A percentile compares a stretch with the other conserved stretches of the same genome.
Evolutionary conservation across 441 rosid species (phyloP).

Genomic region (Croton laevigatus): DNA sequence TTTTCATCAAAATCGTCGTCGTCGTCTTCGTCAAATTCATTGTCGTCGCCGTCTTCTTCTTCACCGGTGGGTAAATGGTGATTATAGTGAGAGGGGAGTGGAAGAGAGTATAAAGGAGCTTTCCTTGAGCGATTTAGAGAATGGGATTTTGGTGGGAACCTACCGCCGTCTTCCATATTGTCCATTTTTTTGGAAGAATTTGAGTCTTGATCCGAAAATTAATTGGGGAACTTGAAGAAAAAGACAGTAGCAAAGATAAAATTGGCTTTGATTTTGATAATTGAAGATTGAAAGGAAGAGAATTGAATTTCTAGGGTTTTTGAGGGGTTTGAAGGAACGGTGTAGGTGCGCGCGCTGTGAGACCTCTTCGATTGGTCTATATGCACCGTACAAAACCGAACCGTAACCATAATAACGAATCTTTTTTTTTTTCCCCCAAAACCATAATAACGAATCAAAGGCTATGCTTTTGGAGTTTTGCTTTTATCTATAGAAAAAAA

Average conservation of each 20-base stretch:
- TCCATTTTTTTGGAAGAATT: slow-evolving; percentile 46
- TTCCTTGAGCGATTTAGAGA: slow-evolving; percentile 32
- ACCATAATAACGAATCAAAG: neutral
- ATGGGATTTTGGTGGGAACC: slow-evolving; percentile 50
- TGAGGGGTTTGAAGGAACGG: neutral
- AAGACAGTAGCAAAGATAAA: neutral
- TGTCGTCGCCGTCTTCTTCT: slow-evolving; percentile 36
- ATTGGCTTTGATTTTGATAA: neutral
- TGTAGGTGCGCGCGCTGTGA: neutral
- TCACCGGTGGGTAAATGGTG: slow-evolving; percentile 39
- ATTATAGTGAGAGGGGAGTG: slow-evolving; percentile 23
- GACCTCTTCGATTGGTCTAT: neutral
- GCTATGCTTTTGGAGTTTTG: no score
- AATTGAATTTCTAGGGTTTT: slow-evolving; percentile 11
- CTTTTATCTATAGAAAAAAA: no score
- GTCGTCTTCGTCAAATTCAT: slow-evolving; percentile 30
- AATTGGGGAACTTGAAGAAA: neutral
- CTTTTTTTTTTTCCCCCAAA: no score
- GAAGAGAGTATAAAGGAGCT: slow-evolving; percentile 28
- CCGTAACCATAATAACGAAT: neutral
- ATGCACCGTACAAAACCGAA: neutral
- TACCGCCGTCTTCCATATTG: slow-evolving; percentile 54
- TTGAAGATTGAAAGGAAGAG: neutral
- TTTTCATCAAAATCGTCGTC: slow-evolving; percentile 6
- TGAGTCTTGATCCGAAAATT: neutral